Evolutionary conservation across 1,284 basidiomycete species (phyloP).

Genomic region (Coniferiporia sulphurascens): DNA sequence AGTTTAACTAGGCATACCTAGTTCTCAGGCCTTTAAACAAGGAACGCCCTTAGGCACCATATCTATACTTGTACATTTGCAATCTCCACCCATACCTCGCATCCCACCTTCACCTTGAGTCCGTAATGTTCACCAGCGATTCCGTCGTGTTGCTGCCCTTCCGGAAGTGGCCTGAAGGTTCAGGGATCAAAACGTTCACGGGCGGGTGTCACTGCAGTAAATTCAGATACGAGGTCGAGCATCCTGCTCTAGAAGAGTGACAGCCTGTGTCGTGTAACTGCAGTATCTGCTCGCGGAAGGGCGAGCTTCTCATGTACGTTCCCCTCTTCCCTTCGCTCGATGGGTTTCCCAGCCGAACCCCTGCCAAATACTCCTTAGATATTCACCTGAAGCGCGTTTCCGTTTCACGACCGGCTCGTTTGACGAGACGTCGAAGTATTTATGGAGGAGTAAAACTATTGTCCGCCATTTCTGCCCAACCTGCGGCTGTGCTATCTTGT

Average conservation of each 20-base stretch:
- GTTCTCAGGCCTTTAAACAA: too few species aligned
- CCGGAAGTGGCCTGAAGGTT: conserved; percentile 2
- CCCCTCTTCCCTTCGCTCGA: not conserved
- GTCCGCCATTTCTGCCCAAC: conserved; percentile 10
- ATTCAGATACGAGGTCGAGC: conserved; percentile 16
- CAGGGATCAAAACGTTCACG: conserved; percentile 15
- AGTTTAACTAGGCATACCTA: too few species aligned
- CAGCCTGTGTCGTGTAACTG: conserved; percentile 19
- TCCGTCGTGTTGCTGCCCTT: not conserved
- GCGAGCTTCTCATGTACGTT: conserved; percentile 13
- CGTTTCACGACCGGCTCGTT: not conserved
- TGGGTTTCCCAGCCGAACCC: not conserved
- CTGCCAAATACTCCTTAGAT: not conserved
- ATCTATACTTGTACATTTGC: too few species aligned
- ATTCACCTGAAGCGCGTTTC: not conserved
- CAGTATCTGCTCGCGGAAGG: conserved; percentile 11
- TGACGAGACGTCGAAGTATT: conserved; percentile 4
- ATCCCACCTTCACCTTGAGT: too few species aligned
- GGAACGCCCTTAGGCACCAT: too few species aligned
- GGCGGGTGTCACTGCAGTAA: conserved; percentile 20
- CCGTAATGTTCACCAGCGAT: too few species aligned
- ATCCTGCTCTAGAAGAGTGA: conserved; percentile 15
- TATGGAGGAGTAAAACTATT: not conserved
- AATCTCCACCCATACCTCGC: too few species aligned
- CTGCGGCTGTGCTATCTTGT: not conserved